Evolutionary conservation across 441 rosid species (phyloP).

Genomic region (Geranium incanum): DNA sequence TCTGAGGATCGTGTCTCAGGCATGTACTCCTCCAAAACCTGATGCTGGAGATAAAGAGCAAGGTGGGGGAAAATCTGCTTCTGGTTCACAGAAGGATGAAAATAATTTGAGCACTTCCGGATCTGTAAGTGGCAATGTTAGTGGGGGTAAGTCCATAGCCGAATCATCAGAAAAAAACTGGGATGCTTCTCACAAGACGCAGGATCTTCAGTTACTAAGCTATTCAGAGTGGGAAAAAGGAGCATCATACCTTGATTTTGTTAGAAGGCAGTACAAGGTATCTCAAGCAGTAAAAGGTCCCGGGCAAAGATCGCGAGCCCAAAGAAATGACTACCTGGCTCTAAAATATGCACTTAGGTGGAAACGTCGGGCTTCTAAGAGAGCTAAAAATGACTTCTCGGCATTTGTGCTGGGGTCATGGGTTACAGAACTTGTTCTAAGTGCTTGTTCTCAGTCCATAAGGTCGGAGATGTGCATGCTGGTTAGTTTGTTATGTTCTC

Average conservation of each 20-base stretch:
- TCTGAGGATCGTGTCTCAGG: constrained; percentile 92
- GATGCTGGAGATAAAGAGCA: constrained; percentile 82
- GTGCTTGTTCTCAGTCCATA: constrained; percentile 99
- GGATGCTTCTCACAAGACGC: constrained; percentile 64
- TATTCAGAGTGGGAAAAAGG: constrained; percentile 99
- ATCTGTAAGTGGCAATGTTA: constrained; percentile 32
- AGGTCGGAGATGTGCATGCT: constrained; percentile 99
- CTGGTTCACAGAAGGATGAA: constrained; percentile 64
- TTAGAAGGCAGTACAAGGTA: constrained; percentile 95
- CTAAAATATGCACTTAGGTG: constrained; percentile 94
- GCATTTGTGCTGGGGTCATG: constrained; percentile 96
- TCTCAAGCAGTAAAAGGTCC: constrained; percentile 69
- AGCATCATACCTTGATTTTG: constrained; percentile 99
- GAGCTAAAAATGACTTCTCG: constrained; percentile 62
- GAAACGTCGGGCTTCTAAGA: constrained; percentile 68
- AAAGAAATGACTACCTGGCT: constrained; percentile 76
- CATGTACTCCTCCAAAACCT: constrained; percentile 99
- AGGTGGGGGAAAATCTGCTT: constrained; percentile 45
- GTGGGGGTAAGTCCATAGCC: constrained; percentile 36
- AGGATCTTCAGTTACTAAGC: constrained; percentile 85
- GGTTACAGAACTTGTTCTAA: constrained; percentile 96
- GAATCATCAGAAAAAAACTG: constrained; percentile 63
- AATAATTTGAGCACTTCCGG: constrained; percentile 40
- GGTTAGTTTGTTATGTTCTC: constrained; percentile 81
- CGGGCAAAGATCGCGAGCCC: constrained; percentile 71